Conservation (phyloP, 2,329 filamentous ascomycete species). For the Trichoderma citrinoviride region DNA sequence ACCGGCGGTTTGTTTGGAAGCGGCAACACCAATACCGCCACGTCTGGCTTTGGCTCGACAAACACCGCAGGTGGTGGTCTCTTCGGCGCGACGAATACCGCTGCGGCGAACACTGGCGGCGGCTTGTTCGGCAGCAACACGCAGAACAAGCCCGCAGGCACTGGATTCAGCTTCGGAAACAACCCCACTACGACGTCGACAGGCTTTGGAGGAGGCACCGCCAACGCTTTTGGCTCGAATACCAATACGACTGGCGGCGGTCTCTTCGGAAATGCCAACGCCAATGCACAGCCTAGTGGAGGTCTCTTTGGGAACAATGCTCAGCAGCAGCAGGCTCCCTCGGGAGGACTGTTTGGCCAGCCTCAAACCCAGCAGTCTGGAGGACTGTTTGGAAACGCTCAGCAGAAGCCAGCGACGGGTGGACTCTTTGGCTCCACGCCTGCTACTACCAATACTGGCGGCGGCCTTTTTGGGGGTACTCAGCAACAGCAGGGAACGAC, state of each 20-base stretch:
- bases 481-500: conserved; percentile 42
- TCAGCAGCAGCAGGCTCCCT: conserved; percentile 33
- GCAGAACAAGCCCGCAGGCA: conserved; percentile 37
- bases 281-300: conserved; percentile 30
- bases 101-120: conserved; percentile 29
- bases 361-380: conserved; percentile 35
- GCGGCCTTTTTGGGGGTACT: conserved; percentile 45
- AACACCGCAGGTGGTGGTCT: conserved; percentile 32
- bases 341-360: conserved; percentile 37
- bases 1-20: conserved; percentile 42
- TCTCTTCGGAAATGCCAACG: conserved; percentile 41
- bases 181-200: conserved; percentile 33
- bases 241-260: conserved; percentile 30
- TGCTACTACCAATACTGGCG: conserved; percentile 35
- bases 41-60: conserved; percentile 40
- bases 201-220: conserved; percentile 29
- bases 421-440: conserved; percentile 36
- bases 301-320: conserved; percentile 44
- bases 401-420: conserved; percentile 40
- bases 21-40: conserved; percentile 30
- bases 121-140: conserved; percentile 44
- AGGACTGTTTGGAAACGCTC: conserved; percentile 47
- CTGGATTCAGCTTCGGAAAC: conserved; percentile 45
- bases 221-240: conserved; percentile 40
- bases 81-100: conserved; percentile 32